Percentiles rank a stretch among this genome's conserved stretches.
Conservation (phyloP, 2,329 filamentous ascomycete species). For the Verticillium albo-atrum region DNA sequence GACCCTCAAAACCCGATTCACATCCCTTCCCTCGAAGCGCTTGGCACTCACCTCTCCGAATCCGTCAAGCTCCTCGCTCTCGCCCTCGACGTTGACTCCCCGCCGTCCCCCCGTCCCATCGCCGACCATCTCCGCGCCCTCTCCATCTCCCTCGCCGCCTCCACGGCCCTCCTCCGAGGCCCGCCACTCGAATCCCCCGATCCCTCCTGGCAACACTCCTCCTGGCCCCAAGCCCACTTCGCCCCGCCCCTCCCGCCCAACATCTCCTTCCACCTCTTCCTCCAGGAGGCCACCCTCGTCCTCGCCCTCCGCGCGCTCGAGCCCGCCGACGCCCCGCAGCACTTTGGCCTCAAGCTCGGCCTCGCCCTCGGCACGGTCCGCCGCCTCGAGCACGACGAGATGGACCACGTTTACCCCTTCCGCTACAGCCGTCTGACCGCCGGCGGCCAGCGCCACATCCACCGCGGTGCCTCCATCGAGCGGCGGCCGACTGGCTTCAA, state of each 20-base stretch:
- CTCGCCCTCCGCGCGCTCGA: slow-evolving; percentile 68
- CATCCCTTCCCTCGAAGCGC: slow-evolving; percentile 65
- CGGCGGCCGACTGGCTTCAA: slow-evolving; percentile 1
- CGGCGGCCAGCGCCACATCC: slow-evolving; percentile 11
- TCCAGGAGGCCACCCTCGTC: slow-evolving; percentile 67
- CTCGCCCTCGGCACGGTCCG: slow-evolving; percentile 63
- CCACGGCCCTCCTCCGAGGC: slow-evolving; percentile 52
- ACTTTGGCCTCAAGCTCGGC: slow-evolving; percentile 62
- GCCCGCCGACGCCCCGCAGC: slow-evolving; percentile 57
- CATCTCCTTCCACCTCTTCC: slow-evolving; percentile 69
- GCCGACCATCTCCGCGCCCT: slow-evolving; percentile 52
- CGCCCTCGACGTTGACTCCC: slow-evolving; percentile 51
- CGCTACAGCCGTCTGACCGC: slow-evolving; percentile 24
- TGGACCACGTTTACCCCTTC: slow-evolving; percentile 70
- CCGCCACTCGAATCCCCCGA: slow-evolving; percentile 29
- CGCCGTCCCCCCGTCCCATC: slow-evolving; percentile 52
- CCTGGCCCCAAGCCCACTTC: slow-evolving; percentile 40
- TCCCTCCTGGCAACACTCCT: slow-evolving; percentile 38
- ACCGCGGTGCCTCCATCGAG: slow-evolving; percentile 2
- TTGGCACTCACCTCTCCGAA: slow-evolving; percentile 75
- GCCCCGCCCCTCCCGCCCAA: slow-evolving; percentile 44
- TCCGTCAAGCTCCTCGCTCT: slow-evolving; percentile 80
- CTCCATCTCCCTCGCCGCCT: slow-evolving; percentile 48
- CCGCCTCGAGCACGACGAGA: slow-evolving; percentile 72
- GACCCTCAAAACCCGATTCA: slow-evolving; percentile 46